These are phyloP conservation scores for Xylaria longipes DNA, from an alignment of 495 filamentous ascomycete genomes.

Conservation along the genomic window DNA sequence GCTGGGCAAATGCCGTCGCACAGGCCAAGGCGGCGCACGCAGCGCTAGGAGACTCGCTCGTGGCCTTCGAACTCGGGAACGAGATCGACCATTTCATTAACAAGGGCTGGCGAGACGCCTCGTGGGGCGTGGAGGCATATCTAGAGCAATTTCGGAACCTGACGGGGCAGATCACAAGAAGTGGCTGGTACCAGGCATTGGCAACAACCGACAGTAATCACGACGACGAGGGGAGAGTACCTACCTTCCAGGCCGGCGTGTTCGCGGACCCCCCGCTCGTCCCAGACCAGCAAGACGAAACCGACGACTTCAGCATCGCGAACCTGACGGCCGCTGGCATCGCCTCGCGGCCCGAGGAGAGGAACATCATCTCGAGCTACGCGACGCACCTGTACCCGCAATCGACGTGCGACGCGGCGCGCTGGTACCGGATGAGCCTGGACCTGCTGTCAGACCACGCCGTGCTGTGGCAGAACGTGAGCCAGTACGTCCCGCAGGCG, in stretches of 20 bases:
- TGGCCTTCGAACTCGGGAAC: conserved; percentile 41
- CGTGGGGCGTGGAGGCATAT: conserved; percentile 36
- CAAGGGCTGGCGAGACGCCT: conserved; percentile 37
- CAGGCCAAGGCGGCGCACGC: conserved; percentile 35
- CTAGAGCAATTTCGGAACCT: conserved; percentile 38
- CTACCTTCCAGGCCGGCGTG: conserved; percentile 40
- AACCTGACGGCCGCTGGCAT: conserved; percentile 62
- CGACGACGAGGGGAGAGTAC: background rate
- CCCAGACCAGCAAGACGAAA: conserved; percentile 41
- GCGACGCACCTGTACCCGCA: conserved; percentile 42
- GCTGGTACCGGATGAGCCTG: conserved; percentile 37
- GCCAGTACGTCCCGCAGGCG: conserved; percentile 23
- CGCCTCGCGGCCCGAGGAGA: conserved; percentile 66
- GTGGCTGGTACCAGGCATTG: conserved; percentile 33
- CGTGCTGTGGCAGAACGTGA: conserved; percentile 34
- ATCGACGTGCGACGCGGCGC: conserved; percentile 37
- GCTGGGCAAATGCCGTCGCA: conserved; percentile 36
- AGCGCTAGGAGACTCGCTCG: conserved; percentile 33
- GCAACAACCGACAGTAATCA: background rate
- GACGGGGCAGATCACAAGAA: conserved; percentile 32
- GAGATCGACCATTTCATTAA: conserved; percentile 44
- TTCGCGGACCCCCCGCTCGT: conserved; percentile 42
- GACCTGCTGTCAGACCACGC: conserved; percentile 38
- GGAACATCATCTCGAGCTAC: conserved; percentile 33
- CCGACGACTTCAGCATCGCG: conserved; percentile 39